Evolutionary conservation across 2,329 filamentous ascomycete species (phyloP), one percentile per base, ranked within the genome.

Genomic region (Xylaria sp.): DNA sequence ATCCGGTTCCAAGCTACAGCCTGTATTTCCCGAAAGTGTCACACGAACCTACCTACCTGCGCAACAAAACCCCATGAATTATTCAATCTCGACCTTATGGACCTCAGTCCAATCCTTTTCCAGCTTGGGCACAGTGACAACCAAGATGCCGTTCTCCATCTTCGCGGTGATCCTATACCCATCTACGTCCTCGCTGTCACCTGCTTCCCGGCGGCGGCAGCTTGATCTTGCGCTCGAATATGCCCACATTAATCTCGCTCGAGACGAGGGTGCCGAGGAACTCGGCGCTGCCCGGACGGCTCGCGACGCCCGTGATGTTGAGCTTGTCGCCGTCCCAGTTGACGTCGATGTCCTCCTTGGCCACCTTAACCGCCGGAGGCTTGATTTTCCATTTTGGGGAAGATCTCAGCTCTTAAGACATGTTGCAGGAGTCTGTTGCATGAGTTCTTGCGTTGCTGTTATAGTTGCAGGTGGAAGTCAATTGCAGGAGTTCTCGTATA

Each of bases 331-430:
- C 82, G 68, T 94, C 87, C 86, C 90, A 96, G 75, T 89, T 88
- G 47, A 95, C 86, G 60, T 85, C 89, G 5, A 95, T 80, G 71
- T 95, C 91, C 70, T 92, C 85, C 77, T 93, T 94, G 78, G 89
- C 89, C 1, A 89, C 91, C n/a, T n/a, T n/a, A n/a, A n/a, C n/a
- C n/a, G n/a, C n/a, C n/a, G n/a, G n/a, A n/a, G n/a, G n/a, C n/a
- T n/a, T n/a, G n/a, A n/a, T n/a, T n/a, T n/a, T n/a, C n/a, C n/a
- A n/a, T n/a, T n/a, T n/a, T n/a, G n/a, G n/a, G n/a, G n/a, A n/a
- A n/a, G n/a, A n/a, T n/a, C n/a, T n/a, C n/a, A n/a, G n/a, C n/a
- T n/a, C n/a, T n/a, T n/a, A n/a, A n/a, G n/a, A n/a, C n/a, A n/a
- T n/a, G n/a, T n/a, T n/a, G n/a, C n/a, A n/a, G n/a, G n/a, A n/a